Evolutionary conservation across 345 rosid genomes (phyloP).

Genomic region (Lenwebbia sp.): DNA sequence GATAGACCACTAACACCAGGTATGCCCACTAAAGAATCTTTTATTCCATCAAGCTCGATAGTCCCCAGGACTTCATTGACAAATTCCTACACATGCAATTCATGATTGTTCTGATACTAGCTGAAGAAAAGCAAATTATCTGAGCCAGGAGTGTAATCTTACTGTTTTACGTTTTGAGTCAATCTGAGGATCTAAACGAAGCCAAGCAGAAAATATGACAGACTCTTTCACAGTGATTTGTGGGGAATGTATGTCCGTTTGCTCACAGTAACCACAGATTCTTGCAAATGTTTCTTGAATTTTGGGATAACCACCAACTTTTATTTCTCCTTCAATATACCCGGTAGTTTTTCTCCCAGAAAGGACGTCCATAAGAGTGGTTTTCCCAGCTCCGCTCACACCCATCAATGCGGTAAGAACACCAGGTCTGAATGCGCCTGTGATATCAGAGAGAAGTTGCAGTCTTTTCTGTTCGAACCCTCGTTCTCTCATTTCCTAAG

Average conservation of each 20-base stretch:
- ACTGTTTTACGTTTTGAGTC: constrained; percentile 51
- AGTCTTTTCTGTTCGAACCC: constrained; percentile 35
- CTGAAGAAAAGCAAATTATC: neutral
- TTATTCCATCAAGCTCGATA: constrained; percentile 64
- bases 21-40: constrained; percentile 59
- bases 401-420: constrained; percentile 86
- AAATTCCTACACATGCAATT: constrained; percentile 34
- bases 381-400: constrained; percentile 85
- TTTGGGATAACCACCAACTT: constrained; percentile 52
- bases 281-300: constrained; percentile 74
- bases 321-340: constrained; percentile 58
- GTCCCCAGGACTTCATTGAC: constrained; percentile 65
- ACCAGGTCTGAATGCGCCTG: constrained; percentile 70
- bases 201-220: constrained; percentile 66
- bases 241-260: constrained; percentile 74
- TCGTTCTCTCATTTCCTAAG: constrained; percentile 48
- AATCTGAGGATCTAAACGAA: constrained; percentile 55
- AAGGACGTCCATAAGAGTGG: constrained; percentile 79
- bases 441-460: constrained; percentile 52
- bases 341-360: constrained; percentile 84
- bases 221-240: constrained; percentile 67
- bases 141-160: neutral
- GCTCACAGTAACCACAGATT: constrained; percentile 80
- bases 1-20: constrained; percentile 57
- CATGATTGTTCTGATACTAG: neutral